Evolutionary conservation across 495 filamentous ascomycete genomes (phyloP).

Genomic region (Tuber microsphaerosporum): DNA sequence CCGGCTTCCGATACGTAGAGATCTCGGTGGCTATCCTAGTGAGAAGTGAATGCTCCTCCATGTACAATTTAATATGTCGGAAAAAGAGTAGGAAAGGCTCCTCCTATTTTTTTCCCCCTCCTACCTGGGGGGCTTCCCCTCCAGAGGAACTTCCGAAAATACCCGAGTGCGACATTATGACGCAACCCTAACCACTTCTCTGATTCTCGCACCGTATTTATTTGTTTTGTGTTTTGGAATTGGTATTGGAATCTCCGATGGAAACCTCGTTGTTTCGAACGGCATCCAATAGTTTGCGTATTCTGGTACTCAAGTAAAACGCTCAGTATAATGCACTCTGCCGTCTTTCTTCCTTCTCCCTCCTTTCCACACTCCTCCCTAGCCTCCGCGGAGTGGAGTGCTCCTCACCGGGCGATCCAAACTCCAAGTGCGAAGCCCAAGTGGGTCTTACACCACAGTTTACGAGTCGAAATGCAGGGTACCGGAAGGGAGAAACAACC

Average conservation of each 20-base stretch:
- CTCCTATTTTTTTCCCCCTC: neutral
- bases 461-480: slow-evolving; percentile 1
- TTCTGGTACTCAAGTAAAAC: neutral
- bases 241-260: neutral
- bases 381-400: neutral
- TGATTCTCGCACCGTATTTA: neutral
- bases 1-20: neutral
- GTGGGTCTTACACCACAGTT: slow-evolving; percentile 2
- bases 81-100: neutral
- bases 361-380: neutral
- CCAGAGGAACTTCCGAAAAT: neutral
- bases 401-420: neutral
- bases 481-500: neutral
- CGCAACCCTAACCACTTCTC: neutral
- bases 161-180: neutral
- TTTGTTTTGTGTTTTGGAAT: slow-evolving; percentile 1
- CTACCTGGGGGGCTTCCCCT: neutral
- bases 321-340: neutral
- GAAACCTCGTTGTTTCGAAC: neutral
- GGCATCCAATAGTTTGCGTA: neutral
- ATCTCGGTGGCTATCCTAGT: neutral
- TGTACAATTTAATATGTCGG: neutral
- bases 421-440: neutral
- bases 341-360: neutral
- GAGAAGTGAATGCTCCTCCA: neutral